Percentiles rank a stretch among this genome's conserved stretches.
These are phyloP conservation scores for Candida corydali DNA, from an alignment of 805 yeast species.

Conservation along the genomic window DNA sequence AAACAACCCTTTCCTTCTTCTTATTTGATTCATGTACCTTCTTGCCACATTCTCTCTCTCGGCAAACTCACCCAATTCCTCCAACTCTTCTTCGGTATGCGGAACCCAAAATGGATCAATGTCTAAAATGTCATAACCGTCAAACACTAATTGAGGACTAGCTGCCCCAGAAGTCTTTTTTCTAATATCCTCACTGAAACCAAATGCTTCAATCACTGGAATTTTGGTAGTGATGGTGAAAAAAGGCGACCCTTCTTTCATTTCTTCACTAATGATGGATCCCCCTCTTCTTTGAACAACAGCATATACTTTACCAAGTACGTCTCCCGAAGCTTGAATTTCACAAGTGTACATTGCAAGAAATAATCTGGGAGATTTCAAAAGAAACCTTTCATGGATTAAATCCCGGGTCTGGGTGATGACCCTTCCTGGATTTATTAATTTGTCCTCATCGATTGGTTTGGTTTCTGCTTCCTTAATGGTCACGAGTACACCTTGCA, in stretches of 20 bases:
- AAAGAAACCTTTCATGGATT: constrained; percentile 65
- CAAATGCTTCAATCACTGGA: constrained; percentile 96
- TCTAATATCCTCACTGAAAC: constrained; percentile 91
- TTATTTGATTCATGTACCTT: constrained; percentile 73
- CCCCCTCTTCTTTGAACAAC: constrained; percentile 91
- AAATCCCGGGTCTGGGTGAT: constrained; percentile 69
- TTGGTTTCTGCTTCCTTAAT: constrained; percentile 17
- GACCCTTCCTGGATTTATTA: constrained; percentile 61
- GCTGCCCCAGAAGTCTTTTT: constrained; percentile 96
- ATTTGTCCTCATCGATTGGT: constrained; percentile 23
- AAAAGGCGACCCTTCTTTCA: constrained; percentile 98
- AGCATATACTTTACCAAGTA: constrained; percentile 89
- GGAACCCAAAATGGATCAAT: constrained; percentile 99
- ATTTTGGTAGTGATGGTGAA: constrained; percentile 80
- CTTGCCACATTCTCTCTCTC: constrained; percentile 91
- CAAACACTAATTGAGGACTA: constrained; percentile 87
- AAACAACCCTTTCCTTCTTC: constrained; percentile 84
- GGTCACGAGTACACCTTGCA: constrained; percentile 71
- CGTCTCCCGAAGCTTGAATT: constrained; percentile 92
- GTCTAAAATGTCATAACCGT: constrained; percentile 82
- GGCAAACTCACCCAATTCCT: constrained; percentile 87
- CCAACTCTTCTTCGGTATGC: constrained; percentile 92
- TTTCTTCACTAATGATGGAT: constrained; percentile 79
- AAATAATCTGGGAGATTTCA: constrained; percentile 85
- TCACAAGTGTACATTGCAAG: constrained; percentile 93